Evolutionary conservation across 129 eudicot species (phyloP), one percentile per base, ranked within the genome.

Genomic region (Helianthus tuberosus): DNA sequence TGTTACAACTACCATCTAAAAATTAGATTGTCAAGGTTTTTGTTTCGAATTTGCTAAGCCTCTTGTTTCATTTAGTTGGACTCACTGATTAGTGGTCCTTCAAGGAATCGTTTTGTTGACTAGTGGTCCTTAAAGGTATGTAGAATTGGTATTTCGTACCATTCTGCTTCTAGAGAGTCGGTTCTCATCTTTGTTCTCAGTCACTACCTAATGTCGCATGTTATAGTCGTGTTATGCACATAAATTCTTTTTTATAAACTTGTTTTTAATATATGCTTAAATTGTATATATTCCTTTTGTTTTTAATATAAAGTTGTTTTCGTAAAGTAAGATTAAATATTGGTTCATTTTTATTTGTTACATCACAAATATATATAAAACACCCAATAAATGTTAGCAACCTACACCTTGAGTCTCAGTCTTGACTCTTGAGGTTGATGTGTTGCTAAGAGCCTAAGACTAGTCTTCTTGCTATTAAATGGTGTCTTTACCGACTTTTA

Each of bases 351-450:
- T 43, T 43, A 43, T 6, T 43, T 43, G 47, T 43, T 43, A 43
- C 10, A 6, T 6, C 10, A 13, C n/a, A 51, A 5, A 17, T 54
- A 54, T 54, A 54, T 15, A 17, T 15, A 4, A 5, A 3, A 2
- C 39, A 25, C 6, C 15, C 41, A 59, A 59, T 59, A 27, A 59
- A 59, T 59, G 64, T 59, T 59, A 4, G 41, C 41, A 59, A 59
- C 39, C 39, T 23, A 57, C 35, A 27, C 39, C 11, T 58, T 39
- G 15, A 27, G 39, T 11, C n/a, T 59, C 64, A 57, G 6, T 23
- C 63, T 57, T n/a, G n/a, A n/a, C n/a, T n/a, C n/a, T n/a, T 57
- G n/a, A 57, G 36, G 63, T 57, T 57, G 63, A 57, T 57, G 63
- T 57, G 63, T 23, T 32, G 11, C 63, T 7, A 57, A 20, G 63